Evolutionary conservation across 2,329 filamentous ascomycete species (phyloP).

Genomic region (Mycosphaerella sp.): DNA sequence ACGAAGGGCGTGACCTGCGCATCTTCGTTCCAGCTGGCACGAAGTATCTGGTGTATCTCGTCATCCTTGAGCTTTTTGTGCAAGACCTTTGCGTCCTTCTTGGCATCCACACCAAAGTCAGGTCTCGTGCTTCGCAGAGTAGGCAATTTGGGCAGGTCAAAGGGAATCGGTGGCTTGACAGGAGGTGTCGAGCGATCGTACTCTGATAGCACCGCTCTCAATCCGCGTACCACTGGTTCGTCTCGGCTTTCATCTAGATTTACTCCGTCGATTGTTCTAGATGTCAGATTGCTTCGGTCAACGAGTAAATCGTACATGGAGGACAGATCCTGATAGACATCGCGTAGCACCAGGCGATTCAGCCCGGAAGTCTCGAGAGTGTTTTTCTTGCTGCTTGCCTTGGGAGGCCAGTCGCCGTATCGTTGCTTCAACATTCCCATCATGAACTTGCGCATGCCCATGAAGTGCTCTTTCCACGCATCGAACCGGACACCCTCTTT

Average conservation of each 20-base stretch:
- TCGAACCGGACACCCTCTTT: slow-evolving; percentile 73
- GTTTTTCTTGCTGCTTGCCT: slow-evolving; percentile 87
- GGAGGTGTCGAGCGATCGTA: slow-evolving; percentile 86
- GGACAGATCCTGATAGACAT: slow-evolving; percentile 79
- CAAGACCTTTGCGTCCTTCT: slow-evolving; percentile 67
- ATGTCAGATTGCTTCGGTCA: slow-evolving; percentile 70
- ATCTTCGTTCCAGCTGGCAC: slow-evolving; percentile 74
- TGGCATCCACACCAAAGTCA: slow-evolving; percentile 60
- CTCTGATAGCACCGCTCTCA: slow-evolving; percentile 75
- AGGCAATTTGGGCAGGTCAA: slow-evolving; percentile 75
- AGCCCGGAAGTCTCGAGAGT: slow-evolving; percentile 77
- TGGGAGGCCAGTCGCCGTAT: slow-evolving; percentile 80
- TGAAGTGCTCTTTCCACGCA: slow-evolving; percentile 70
- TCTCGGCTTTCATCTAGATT: slow-evolving; percentile 48
- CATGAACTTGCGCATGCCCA: slow-evolving; percentile 66
- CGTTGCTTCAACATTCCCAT: slow-evolving; percentile 62
- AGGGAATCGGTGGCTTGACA: slow-evolving; percentile 84
- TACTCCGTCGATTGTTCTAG: slow-evolving; percentile 65
- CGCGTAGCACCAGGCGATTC: slow-evolving; percentile 73
- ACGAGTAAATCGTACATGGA: slow-evolving; percentile 83
- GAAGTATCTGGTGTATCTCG: slow-evolving; percentile 69
- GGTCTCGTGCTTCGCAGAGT: slow-evolving; percentile 59
- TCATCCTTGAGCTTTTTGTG: slow-evolving; percentile 68
- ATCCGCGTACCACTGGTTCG: slow-evolving; percentile 59
- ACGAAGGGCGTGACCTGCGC: slow-evolving; percentile 58